Conservation (phyloP, 2,329 filamentous ascomycete genomes). For the Pseudogymnoascus sp. region DNA sequence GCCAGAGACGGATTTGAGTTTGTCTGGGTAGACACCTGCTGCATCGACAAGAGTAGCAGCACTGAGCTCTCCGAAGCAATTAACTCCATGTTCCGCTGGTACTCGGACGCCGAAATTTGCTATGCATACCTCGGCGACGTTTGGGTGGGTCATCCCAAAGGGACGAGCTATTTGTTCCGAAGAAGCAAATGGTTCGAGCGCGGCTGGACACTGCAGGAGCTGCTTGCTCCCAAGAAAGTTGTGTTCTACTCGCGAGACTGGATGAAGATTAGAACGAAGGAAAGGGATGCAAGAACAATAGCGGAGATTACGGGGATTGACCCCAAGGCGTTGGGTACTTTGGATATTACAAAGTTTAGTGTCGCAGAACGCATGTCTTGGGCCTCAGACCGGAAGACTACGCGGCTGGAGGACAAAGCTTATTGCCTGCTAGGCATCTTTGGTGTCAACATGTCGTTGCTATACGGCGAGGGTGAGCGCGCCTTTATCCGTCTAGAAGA, state of each 20-base stretch:
- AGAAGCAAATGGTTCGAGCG: background rate
- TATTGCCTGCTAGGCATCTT: constrained; percentile 40
- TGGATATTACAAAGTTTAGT: no score
- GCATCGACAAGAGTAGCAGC: constrained; percentile 13
- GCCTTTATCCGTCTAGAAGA: constrained; percentile 31
- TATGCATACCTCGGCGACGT: constrained; percentile 3
- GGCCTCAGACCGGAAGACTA: constrained; percentile 32
- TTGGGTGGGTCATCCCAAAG: no score
- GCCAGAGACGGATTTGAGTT: background rate
- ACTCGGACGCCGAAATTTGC: background rate
- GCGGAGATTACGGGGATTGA: no score
- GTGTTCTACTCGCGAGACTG: no score
- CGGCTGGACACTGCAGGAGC: constrained; percentile 16
- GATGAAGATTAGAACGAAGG: no score
- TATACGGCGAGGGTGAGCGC: constrained; percentile 33
- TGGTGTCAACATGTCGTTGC: constrained; percentile 35
- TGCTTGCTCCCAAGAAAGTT: constrained; percentile 13
- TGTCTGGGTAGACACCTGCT: constrained; percentile 11
- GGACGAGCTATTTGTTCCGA: no score
- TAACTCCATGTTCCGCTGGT: constrained; percentile 12
- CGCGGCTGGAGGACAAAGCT: constrained; percentile 34
- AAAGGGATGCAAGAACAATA: constrained; percentile 17
- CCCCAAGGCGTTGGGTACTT: no score
- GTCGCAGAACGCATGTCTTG: constrained; percentile 29
- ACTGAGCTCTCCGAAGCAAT: constrained; percentile 13